A percentile compares a stretch with the other conserved stretches of the same genome.
phyloP scores from a whole-genome alignment of 495 filamentous ascomycete species.

The Ramalina peruviana region DNA sequence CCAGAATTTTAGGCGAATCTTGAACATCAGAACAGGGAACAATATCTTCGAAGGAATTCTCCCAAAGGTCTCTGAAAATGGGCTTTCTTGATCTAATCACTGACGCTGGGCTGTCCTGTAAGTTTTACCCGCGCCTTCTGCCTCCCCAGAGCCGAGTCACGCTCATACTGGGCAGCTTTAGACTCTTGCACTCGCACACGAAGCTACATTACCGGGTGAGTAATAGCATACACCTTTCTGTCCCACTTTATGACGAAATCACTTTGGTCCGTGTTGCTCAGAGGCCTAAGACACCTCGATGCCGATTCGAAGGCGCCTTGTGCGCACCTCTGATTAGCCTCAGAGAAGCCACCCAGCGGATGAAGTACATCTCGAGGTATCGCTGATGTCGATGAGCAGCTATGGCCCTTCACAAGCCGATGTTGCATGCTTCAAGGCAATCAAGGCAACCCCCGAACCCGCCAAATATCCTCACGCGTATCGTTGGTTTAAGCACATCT shows the following conservation, averaged over 20 bases:
- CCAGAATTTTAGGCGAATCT: background rate
- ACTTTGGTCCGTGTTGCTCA: constrained; percentile 98
- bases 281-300: constrained; percentile 90
- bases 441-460: constrained; percentile 59
- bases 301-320: constrained; percentile 66
- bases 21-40: background rate
- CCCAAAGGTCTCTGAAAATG: constrained; percentile 41
- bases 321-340: constrained; percentile 64
- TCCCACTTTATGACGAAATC: constrained; percentile 61
- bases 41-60: no score
- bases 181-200: constrained; percentile 82
- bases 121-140: constrained; percentile 22
- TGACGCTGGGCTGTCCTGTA: constrained; percentile 77
- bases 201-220: constrained; percentile 90
- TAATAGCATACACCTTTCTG: constrained; percentile 1
- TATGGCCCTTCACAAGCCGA: constrained; percentile 85
- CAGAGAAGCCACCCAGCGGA: background rate
- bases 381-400: constrained; percentile 30
- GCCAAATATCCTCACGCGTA: constrained; percentile 85
- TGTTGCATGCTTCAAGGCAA: constrained; percentile 82
- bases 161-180: constrained; percentile 53
- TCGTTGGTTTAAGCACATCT: constrained; percentile 98
- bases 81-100: constrained; percentile 88
- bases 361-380: background rate
- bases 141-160: constrained; percentile 10